Base-by-base conservation (phyloP, 345 rosid species). In the Alliaria petiolata region DNA sequence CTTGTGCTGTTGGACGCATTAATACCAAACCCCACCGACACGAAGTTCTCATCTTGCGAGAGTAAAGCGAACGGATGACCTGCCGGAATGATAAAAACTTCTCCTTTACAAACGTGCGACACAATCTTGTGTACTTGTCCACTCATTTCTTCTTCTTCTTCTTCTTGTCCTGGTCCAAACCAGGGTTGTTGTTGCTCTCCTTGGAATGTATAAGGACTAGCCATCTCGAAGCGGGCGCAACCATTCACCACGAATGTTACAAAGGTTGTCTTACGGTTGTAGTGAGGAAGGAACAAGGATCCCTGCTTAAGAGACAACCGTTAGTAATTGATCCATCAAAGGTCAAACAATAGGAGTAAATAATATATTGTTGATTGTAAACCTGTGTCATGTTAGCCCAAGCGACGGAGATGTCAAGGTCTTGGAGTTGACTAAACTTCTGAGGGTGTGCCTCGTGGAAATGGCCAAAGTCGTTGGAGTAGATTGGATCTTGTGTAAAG, bases 171-270 rank as follows among this genome's bases (percentile, higher is more conserved):
- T 13, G 34, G 62, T 54, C 69, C 45, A 14, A 34, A 58, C 35
- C 47, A 56, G 14, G 42, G 64, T 51, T 63, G 63, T 15, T 39
- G 69, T 19, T 65, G 50, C 25, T 39, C 46, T 17, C 52, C 30
- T 35, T 67, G 77, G 51, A 28, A 53, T 17, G 59, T 28, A 70
- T 75, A 82, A 6, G 82, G 92, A 68, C 84, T 70, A 51, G 81
- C 88, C 88, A 86, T 86, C 69, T 78, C 88, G 2, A 69, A 55
- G 42, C 76, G 78, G 7, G 82, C 87, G 3, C 77, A 45, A 56
- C 92, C 92, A 30, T 79, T 75, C 35, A 57, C 63, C 13, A 83
- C 81, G 4, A 79, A 56, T 17, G 55, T 4, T 16, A 79, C 70
- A 43, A 82, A 25, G 0, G 80, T 85, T 0, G 81, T 45, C 73